Evolutionary conservation across 176 grass and related monocot species (phyloP).

Genomic region (Carex kokanica): DNA sequence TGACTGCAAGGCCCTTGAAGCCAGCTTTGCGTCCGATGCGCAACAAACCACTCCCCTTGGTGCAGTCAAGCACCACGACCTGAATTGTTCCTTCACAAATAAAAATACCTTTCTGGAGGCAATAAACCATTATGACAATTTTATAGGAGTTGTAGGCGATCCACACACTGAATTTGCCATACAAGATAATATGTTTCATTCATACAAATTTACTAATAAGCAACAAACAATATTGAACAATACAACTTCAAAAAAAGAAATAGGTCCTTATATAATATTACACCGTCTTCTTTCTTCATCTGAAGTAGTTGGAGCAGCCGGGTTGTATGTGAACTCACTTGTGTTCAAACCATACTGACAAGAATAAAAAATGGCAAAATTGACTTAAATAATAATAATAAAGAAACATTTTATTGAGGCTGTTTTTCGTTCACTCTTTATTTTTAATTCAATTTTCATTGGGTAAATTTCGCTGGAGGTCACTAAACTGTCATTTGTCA

Average conservation of each 20-base stretch:
- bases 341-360: conserved; percentile 18
- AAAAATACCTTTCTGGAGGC: no score
- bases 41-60: neutral
- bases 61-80: neutral
- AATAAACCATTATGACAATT: neutral
- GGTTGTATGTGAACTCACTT: conserved; percentile 22
- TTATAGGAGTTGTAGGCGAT: neutral
- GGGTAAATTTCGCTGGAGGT: no score
- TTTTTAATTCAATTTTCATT: neutral
- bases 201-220: neutral
- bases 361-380: neutral
- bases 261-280: neutral
- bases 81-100: no score
- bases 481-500: no score
- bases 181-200: neutral
- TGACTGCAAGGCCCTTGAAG: neutral
- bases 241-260: conserved; percentile 4
- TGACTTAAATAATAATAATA: neutral
- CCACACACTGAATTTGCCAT: neutral
- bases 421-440: neutral
- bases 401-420: neutral
- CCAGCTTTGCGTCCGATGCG: neutral
- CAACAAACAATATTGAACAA: neutral
- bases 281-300: conserved; percentile 22
- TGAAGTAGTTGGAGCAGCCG: conserved; percentile 1